Conservation (phyloP, 371 early-diverging fungal species). For the Mortierella sp. region DNA sequence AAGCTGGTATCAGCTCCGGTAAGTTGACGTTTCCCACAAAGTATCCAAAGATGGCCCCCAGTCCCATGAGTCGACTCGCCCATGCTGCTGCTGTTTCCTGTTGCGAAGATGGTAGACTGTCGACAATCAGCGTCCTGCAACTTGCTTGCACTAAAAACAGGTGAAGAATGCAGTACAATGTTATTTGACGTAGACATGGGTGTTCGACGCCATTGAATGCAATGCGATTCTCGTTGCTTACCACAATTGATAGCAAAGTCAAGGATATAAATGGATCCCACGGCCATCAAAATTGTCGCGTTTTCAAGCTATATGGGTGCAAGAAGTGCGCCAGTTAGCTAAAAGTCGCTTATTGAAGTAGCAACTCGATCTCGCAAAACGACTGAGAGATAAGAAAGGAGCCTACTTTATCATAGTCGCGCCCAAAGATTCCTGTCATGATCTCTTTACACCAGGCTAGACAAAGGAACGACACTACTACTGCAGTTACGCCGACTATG, state of each 20-base stretch:
- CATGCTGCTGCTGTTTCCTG: slow-evolving; percentile 92
- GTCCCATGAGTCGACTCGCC: slow-evolving; percentile 92
- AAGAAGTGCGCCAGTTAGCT: neutral
- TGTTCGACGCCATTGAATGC: neutral
- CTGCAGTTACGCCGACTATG: slow-evolving; percentile 74
- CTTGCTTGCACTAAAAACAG: slow-evolving; percentile 77
- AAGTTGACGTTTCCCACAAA: slow-evolving; percentile 91
- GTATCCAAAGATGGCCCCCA: slow-evolving; percentile 91
- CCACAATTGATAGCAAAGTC: slow-evolving; percentile 95
- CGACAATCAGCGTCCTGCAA: slow-evolving; percentile 91
- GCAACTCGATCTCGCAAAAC: neutral
- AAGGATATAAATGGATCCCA: slow-evolving; percentile 84
- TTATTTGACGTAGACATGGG: no score
- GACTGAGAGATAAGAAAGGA: neutral
- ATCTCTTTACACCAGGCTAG: slow-evolving; percentile 91
- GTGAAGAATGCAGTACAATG: neutral
- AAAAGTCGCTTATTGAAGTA: no score
- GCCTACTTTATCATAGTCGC: slow-evolving; percentile 60
- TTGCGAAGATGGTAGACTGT: slow-evolving; percentile 81
- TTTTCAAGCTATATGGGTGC: slow-evolving; percentile 57
- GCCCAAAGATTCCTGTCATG: slow-evolving; percentile 59
- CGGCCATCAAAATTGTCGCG: slow-evolving; percentile 74
- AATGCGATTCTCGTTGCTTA: slow-evolving; percentile 34
- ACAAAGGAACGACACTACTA: slow-evolving; percentile 71
- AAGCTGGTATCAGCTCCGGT: slow-evolving; percentile 73